Conservation (phyloP, 2,329 filamentous ascomycete species). For the Neofusicoccum parvum region DNA sequence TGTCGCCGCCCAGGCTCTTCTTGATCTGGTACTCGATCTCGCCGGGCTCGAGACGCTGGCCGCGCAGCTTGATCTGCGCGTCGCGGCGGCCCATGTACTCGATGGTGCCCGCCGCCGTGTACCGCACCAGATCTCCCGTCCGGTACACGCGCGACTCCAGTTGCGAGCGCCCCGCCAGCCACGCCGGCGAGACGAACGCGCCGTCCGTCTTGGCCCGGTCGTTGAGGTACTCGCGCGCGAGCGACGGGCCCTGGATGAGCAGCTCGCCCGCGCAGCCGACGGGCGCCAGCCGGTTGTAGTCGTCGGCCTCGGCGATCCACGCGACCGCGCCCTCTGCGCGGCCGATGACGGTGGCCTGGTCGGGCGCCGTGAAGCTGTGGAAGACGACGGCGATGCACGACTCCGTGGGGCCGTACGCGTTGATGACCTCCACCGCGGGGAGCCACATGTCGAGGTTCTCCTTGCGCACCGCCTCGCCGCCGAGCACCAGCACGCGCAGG, state of each 20-base stretch:
- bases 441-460: constrained; percentile 28
- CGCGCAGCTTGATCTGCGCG: constrained; percentile 44
- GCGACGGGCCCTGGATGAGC: constrained; percentile 60
- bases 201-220: constrained; percentile 23
- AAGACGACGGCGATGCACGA: background rate
- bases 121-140: constrained; percentile 37
- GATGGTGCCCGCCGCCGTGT: constrained; percentile 36
- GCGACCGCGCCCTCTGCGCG: background rate
- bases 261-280: constrained; percentile 51
- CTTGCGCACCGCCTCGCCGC: constrained; percentile 33
- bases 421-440: constrained; percentile 36
- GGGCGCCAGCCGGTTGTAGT: constrained; percentile 34
- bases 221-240: constrained; percentile 40
- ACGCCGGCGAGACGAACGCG: constrained; percentile 37
- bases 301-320: constrained; percentile 38
- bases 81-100: constrained; percentile 40
- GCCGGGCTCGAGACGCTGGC: constrained; percentile 49
- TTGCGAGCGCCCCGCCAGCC: constrained; percentile 25
- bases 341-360: background rate
- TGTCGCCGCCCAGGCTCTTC: background rate
- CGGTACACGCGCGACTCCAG: constrained; percentile 32
- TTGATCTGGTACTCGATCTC: constrained; percentile 50
- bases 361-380: background rate
- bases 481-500: constrained; percentile 40
- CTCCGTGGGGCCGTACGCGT: constrained; percentile 37